These are phyloP conservation scores for Paramecium octaurelia DNA, from an alignment of 73 alveolate species.

Conservation along the genomic window DNA sequence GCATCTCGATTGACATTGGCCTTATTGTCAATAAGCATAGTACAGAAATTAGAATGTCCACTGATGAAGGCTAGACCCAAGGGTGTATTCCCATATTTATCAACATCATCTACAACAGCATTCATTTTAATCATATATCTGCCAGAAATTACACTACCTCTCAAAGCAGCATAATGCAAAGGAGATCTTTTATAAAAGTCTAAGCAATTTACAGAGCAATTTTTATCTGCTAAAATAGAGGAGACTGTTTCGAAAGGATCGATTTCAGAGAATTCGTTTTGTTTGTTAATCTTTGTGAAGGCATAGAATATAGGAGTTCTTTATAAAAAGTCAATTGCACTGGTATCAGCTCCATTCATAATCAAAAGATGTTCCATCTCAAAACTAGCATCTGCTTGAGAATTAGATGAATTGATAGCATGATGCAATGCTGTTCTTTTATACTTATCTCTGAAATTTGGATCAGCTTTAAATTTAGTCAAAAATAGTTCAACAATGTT, in stretches of 20 bases:
- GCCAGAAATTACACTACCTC: constrained; percentile 74
- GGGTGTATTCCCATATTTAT: constrained; percentile 82
- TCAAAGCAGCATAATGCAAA: constrained; percentile 80
- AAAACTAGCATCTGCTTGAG: constrained; percentile 79
- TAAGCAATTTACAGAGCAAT: constrained; percentile 62
- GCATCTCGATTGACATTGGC: constrained; percentile 73
- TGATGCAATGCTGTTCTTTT: constrained; percentile 71
- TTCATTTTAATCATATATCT: constrained; percentile 68
- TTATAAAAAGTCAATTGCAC: constrained; percentile 64
- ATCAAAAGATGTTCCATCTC: constrained; percentile 75
- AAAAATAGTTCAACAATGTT: constrained; percentile 38
- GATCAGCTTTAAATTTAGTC: constrained; percentile 49
- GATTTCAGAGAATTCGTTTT: constrained; percentile 49
- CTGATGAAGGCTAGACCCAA: constrained; percentile 74
- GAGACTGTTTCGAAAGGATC: constrained; percentile 87
- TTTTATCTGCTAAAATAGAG: constrained; percentile 60
- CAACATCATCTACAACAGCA: constrained; percentile 70
- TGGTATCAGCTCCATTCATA: constrained; percentile 67
- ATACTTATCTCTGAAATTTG: background rate
- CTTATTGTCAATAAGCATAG: constrained; percentile 72
- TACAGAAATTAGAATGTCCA: constrained; percentile 72
- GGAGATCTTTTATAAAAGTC: constrained; percentile 79
- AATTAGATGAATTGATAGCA: constrained; percentile 70
- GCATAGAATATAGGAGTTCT: constrained; percentile 87
- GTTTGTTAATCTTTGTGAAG: constrained; percentile 71